phyloP scores from a whole-genome alignment of 164 flowering plant genomes.

The Platanus orientalis region DNA sequence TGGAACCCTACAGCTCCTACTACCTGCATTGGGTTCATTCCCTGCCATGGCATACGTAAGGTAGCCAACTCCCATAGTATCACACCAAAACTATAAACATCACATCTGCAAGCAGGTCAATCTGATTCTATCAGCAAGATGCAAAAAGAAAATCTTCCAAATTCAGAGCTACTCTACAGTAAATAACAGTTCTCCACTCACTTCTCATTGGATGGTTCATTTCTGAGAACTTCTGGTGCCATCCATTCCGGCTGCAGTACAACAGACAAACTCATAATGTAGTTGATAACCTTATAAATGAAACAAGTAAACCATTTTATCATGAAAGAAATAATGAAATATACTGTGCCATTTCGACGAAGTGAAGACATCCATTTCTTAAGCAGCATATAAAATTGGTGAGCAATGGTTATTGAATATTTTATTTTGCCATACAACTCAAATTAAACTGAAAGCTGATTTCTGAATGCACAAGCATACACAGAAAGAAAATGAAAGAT shows the following conservation, averaged over 20 bases:
- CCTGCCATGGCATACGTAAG: slow-evolving; percentile 77
- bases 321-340: too few species aligned
- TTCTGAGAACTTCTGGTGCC: slow-evolving; percentile 97
- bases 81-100: slow-evolving; percentile 94
- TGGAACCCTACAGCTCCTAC: slow-evolving; percentile 99
- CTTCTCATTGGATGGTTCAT: slow-evolving; percentile 97
- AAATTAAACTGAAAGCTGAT: too few species aligned
- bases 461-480: too few species aligned
- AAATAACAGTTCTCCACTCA: slow-evolving; percentile 34
- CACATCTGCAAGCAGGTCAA: slow-evolving; percentile 57
- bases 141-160: background rate
- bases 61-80: slow-evolving; percentile 94
- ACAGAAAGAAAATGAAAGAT: too few species aligned
- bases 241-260: slow-evolving; percentile 96
- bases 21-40: slow-evolving; percentile 97
- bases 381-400: too few species aligned
- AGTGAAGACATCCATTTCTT: too few species aligned
- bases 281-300: too few species aligned
- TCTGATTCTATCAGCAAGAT: background rate
- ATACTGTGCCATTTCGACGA: too few species aligned
- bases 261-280: background rate
- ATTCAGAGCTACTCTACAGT: too few species aligned
- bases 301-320: too few species aligned
- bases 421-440: too few species aligned
- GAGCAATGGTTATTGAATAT: too few species aligned